Evolutionary conservation across 805 yeast genomes (phyloP).

Genomic region (Candida nanaspora): DNA sequence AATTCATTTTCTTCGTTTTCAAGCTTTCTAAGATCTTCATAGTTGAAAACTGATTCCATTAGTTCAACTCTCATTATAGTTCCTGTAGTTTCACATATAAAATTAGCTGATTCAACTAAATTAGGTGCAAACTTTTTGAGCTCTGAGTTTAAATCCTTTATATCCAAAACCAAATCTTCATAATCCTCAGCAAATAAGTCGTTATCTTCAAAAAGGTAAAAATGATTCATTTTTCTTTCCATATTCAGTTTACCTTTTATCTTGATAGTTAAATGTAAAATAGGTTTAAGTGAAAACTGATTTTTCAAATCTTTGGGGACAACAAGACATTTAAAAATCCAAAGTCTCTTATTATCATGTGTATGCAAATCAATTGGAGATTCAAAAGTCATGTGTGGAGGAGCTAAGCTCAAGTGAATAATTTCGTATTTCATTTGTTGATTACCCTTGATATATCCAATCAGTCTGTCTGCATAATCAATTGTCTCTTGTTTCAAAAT

Average conservation of each 20-base stretch:
- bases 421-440: slow-evolving; percentile 16
- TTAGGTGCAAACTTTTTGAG: slow-evolving; percentile 22
- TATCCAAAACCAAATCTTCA: slow-evolving; percentile 13
- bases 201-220: slow-evolving; percentile 19
- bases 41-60: slow-evolving; percentile 41
- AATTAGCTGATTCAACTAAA: slow-evolving; percentile 39
- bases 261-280: slow-evolving; percentile 21
- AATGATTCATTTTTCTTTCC: slow-evolving; percentile 14
- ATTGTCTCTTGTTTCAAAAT: slow-evolving; percentile 24
- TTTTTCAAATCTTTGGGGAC: slow-evolving; percentile 9
- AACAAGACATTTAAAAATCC: slow-evolving; percentile 18
- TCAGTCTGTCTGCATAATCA: slow-evolving; percentile 26
- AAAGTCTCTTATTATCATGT: slow-evolving; percentile 8
- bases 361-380: slow-evolving; percentile 5
- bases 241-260: slow-evolving; percentile 15
- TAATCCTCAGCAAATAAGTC: slow-evolving; percentile 20
- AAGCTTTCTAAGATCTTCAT: slow-evolving; percentile 39
- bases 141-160: slow-evolving; percentile 4
- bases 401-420: slow-evolving; percentile 28
- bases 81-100: slow-evolving; percentile 37
- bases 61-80: slow-evolving; percentile 47
- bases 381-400: slow-evolving; percentile 12
- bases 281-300: slow-evolving; percentile 10
- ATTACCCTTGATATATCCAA: slow-evolving; percentile 9
- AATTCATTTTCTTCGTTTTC: slow-evolving; percentile 41